Evolutionary conservation across 768 basidiomycete genomes (phyloP).

Genomic region (Zangia roseola): DNA sequence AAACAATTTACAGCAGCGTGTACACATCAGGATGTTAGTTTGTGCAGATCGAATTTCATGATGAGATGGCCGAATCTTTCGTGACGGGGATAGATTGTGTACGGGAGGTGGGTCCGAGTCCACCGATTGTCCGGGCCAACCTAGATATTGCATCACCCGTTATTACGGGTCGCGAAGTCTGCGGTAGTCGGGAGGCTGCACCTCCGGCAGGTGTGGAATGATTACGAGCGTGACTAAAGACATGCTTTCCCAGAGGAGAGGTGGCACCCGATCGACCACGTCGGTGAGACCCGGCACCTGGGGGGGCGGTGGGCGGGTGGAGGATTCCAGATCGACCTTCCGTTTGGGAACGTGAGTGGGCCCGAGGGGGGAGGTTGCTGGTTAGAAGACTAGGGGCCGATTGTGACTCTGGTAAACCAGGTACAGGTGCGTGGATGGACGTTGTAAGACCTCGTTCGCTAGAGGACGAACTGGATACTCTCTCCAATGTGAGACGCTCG

Average conservation of each 20-base stretch:
- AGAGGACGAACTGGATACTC: slow-evolving; percentile 18
- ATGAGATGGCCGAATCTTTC: slow-evolving; percentile 28
- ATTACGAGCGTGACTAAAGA: slow-evolving; percentile 47
- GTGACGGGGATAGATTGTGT: slow-evolving; percentile 25
- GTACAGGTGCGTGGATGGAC: slow-evolving; percentile 57
- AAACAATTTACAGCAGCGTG: slow-evolving; percentile 9
- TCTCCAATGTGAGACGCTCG: slow-evolving; percentile 19
- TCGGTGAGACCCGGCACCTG: slow-evolving; percentile 24
- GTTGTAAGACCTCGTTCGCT: slow-evolving; percentile 40
- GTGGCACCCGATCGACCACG: slow-evolving; percentile 45
- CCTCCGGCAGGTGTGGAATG: slow-evolving; percentile 57
- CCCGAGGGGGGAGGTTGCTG: slow-evolving; percentile 29
- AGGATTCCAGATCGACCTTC: slow-evolving; percentile 43
- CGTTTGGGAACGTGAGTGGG: slow-evolving; percentile 58
- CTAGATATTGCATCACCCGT: slow-evolving; percentile 69
- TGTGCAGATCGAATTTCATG: slow-evolving; percentile 10
- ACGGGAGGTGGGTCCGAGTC: slow-evolving; percentile 26
- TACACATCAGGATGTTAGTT: slow-evolving; percentile 11
- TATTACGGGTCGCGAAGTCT: slow-evolving; percentile 62
- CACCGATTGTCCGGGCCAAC: slow-evolving; percentile 61
- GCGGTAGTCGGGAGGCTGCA: slow-evolving; percentile 39
- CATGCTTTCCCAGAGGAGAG: slow-evolving; percentile 40
- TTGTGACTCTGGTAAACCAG: slow-evolving; percentile 35
- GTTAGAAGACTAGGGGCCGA: slow-evolving; percentile 38
- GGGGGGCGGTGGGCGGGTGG: slow-evolving; percentile 29